Evolutionary conservation across 306 rosid species (phyloP).

Genomic region (Dalbergia oliveri): DNA sequence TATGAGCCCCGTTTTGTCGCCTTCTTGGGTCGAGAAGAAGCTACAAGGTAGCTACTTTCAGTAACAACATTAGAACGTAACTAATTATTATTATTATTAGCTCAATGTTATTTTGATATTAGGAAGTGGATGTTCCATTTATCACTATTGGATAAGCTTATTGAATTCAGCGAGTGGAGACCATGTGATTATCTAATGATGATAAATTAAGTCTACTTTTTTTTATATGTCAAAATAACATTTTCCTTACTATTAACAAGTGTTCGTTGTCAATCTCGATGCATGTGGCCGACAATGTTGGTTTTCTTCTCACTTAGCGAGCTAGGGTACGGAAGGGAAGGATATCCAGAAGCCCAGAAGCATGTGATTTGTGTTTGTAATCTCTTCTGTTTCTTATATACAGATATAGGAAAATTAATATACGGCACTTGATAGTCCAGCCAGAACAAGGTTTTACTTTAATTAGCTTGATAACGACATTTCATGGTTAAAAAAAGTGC

Average conservation of each 20-base stretch:
- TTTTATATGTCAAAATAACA: too few species aligned
- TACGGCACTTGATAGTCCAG: neutral
- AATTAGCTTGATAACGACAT: neutral
- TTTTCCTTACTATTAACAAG: too few species aligned
- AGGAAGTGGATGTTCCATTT: too few species aligned
- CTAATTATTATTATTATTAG: too few species aligned
- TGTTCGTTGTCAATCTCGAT: neutral
- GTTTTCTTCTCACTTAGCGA: neutral
- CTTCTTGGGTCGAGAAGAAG: conserved; percentile 79
- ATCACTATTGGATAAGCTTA: too few species aligned
- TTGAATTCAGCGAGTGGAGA: too few species aligned
- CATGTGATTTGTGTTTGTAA: neutral
- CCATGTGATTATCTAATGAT: too few species aligned
- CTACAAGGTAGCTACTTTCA: conserved; percentile 53
- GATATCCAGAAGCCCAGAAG: neutral
- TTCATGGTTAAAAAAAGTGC: neutral
- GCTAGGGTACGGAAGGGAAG: neutral
- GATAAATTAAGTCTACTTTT: too few species aligned
- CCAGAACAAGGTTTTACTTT: neutral
- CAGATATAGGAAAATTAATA: neutral
- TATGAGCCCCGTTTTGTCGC: conserved; percentile 70
- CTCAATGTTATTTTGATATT: too few species aligned
- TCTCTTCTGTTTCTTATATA: conserved; percentile 6
- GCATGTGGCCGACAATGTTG: neutral
- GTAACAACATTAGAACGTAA: neutral